A percentile compares a stretch with the other conserved stretches of the same genome.
Evolutionary conservation across 129 eudicot species (phyloP).

Genomic region (Centrapalus pauciflorus): DNA sequence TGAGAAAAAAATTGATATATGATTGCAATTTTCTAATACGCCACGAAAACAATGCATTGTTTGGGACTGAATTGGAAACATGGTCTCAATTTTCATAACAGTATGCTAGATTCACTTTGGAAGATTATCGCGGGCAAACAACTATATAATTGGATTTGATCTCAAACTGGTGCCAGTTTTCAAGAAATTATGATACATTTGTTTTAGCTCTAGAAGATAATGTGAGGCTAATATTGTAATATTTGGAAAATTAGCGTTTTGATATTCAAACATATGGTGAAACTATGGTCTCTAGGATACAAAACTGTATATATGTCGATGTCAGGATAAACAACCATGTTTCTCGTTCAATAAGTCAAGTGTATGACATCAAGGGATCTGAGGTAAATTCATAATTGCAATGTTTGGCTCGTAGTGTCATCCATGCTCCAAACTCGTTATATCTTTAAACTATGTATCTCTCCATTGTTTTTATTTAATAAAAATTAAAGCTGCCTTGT

Average conservation of each 20-base stretch:
- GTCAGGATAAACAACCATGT: background rate
- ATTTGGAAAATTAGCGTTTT: background rate
- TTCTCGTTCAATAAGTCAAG: background rate
- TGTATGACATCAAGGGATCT: background rate
- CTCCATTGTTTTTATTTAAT: background rate
- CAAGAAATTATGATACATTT: background rate
- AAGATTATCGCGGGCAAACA: background rate
- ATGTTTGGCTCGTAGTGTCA: background rate
- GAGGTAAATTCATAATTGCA: background rate
- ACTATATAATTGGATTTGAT: background rate
- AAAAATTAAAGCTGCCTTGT: background rate
- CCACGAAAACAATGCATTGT: background rate
- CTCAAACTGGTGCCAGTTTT: background rate
- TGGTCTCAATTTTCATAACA: background rate
- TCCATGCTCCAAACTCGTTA: background rate
- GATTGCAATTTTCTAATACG: background rate
- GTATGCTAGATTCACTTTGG: background rate
- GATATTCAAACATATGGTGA: background rate
- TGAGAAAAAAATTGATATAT: background rate
- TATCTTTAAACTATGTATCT: background rate
- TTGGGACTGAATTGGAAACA: background rate
- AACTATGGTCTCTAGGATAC: background rate
- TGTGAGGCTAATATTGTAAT: background rate
- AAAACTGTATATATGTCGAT: background rate
- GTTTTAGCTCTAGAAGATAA: background rate